Evolutionary conservation across 805 yeast species (phyloP), one percentile per base, ranked within the genome.

Genomic region (Kodamaea laetipori): DNA sequence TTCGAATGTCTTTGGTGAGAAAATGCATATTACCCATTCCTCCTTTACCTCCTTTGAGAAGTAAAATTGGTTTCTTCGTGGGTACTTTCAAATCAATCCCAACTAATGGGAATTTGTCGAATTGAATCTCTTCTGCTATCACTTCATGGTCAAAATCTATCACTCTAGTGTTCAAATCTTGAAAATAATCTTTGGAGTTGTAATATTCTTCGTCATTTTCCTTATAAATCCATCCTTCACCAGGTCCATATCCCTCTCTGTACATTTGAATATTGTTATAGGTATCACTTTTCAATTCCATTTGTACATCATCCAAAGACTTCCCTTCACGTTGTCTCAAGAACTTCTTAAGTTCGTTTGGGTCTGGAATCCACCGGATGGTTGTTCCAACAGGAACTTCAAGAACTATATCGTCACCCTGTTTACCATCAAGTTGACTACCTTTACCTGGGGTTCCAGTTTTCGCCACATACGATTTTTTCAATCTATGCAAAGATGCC

Each of bases 11-110:
- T 36, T 84, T 74, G 1, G 97, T 89, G 38, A 87, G 71, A 58
- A 94, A 94, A 61, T 92, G 96, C 94, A 89, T 89, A 63, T 94
- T 94, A 1, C 99, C 99, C 69, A 92, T 73, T 0, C 99, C 99
- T 15, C 98, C 98, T 49, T 74, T 73, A 7, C 99, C 99, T 33
- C 99, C 99, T 53, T 76, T 77, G 36, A 90, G 56, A 13, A 94
- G 54, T 40, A 86, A 66, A 3, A 84, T 61, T 1, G 98, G 97
- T 35, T 74, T 77, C 1, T 75, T 75, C 0, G 88, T 73, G 12
- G 82, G 80, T 49, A 71, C 62, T 45, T 74, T 65, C 36, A 88
- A 66, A 62, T 94, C 99, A 18, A 88, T 58, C 0, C 98, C 98
- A n/a, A 74, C 70, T 3, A 86, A 46, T 0, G 98, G 98, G 54